These are phyloP conservation scores for Pseudonitzschia delicatissima DNA, from an alignment of 108 stramenopile genomes.

Conservation along the genomic window DNA sequence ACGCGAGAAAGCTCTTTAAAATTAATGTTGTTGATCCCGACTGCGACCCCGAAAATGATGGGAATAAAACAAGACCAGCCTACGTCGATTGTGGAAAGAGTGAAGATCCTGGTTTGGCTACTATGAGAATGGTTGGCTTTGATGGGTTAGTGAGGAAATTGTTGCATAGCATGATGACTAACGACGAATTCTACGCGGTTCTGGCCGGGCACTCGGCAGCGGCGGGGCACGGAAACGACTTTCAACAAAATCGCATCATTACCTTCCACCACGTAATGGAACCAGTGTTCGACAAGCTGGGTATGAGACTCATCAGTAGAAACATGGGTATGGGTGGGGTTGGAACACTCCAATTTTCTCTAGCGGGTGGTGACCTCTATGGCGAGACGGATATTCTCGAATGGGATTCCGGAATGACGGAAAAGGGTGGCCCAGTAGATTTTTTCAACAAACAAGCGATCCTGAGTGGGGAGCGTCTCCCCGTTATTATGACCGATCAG, in stretches of 20 bases:
- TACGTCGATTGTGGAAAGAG: too few relatives aligned
- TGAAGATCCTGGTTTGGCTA: background rate
- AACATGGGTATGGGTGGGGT: conserved; percentile 66
- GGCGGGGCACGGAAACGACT: conserved; percentile 61
- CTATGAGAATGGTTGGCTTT: conserved; percentile 34
- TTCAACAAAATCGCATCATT: conserved; percentile 61
- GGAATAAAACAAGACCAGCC: too few relatives aligned
- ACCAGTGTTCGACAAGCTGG: conserved; percentile 68
- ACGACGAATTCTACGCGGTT: conserved; percentile 64
- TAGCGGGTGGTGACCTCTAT: conserved; percentile 60
- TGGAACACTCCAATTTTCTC: conserved; percentile 45
- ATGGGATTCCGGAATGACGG: conserved; percentile 68
- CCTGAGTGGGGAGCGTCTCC: conserved; percentile 47
- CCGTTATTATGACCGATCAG: conserved; percentile 48
- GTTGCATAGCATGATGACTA: conserved; percentile 81
- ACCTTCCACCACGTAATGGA: conserved; percentile 55
- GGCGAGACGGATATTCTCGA: conserved; percentile 64
- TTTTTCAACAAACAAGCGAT: conserved; percentile 68
- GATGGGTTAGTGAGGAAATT: conserved; percentile 70
- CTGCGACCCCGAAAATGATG: background rate
- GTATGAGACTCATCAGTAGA: conserved; percentile 54
- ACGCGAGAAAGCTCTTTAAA: conserved; percentile 43
- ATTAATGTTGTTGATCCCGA: conserved; percentile 35
- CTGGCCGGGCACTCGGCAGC: conserved; percentile 27
- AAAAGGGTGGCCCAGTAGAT: conserved; percentile 28